Base-by-base conservation (phyloP, 495 filamentous ascomycete species). In the Tuber indicum region DNA sequence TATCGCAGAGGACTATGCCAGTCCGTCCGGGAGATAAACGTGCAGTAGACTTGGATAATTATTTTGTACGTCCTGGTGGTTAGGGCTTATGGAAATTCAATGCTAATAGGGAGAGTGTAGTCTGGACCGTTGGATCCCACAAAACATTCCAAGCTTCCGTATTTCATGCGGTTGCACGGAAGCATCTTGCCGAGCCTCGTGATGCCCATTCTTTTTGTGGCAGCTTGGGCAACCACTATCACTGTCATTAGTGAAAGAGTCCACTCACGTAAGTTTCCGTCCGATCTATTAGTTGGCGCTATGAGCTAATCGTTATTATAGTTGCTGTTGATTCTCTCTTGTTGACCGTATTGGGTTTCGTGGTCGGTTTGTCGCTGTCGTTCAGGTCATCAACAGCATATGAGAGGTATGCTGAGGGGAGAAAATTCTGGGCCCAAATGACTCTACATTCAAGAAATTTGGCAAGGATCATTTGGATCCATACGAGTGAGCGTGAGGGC, bases 361-460 rank as follows among this genome's bases (percentile, higher is more conserved):
- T 96, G 77, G 92, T 97, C 80, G 92, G 91, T 87, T 84, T 96
- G 82, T 88, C 92, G 1, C 86, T 97, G 78, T 93, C 91, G 39
- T 96, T 97, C 86, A 91, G 93, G 72, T 92, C 89, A 78, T 92
- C 92, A 1, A 94, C 92, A 23, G 93, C 93, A 9, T 97, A 97
- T 81, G 93, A 96, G 84, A 90, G 92, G 82, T 89, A 87, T 52
- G 74, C 52, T 45, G 81, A 83, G 52, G 81, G 81, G 47, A 79
- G 81, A 71, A 82, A 78, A 76, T 92, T 90, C 83, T 97, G 93
- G 93, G 87, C 91, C 16, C 88, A 91, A 74, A 86, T 97, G 41
- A 89, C 90, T 62, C 88, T 93, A 66, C 87, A 90, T 32, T 91
- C 89, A 39, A 91, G 94, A 73, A 91, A 91, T 71, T 86, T 96